These are phyloP conservation scores for Crithidia mellificae DNA, from an alignment of 208 protist species.

Conservation along the genomic window DNA sequence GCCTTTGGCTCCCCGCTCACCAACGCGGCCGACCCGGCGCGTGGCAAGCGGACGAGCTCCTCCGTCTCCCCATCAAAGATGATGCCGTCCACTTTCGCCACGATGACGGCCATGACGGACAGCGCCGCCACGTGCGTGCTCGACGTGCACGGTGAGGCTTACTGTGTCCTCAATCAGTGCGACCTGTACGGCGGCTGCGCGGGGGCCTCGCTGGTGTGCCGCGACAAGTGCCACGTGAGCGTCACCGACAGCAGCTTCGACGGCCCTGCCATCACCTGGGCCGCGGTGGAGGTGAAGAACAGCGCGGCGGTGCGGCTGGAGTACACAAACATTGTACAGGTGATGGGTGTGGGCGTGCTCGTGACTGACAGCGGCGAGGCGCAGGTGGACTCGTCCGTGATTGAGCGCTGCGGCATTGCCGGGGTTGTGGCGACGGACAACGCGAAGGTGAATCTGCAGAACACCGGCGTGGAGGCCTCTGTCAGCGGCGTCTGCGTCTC, in stretches of 20 bases:
- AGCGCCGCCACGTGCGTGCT: constrained; percentile 23
- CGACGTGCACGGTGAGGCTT: constrained; percentile 11
- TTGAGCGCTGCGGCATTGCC: constrained; percentile 40
- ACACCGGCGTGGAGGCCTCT: constrained; percentile 36
- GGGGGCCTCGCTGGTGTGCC: constrained; percentile 28
- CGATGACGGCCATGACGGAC: constrained; percentile 2
- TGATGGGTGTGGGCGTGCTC: constrained; percentile 42
- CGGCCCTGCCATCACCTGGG: constrained; percentile 36
- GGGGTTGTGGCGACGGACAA: constrained; percentile 31
- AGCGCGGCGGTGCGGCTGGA: neutral
- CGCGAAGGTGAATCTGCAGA: constrained; percentile 20
- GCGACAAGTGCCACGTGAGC: constrained; percentile 14
- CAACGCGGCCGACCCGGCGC: neutral
- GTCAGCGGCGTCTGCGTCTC: constrained; percentile 37
- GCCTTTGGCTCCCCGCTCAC: neutral
- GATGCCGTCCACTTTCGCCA: neutral
- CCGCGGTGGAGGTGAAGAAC: constrained; percentile 36
- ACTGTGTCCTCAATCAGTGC: constrained; percentile 36
- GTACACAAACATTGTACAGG: constrained; percentile 29
- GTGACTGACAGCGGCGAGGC: constrained; percentile 14
- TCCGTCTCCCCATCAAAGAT: neutral
- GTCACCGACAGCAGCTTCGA: constrained; percentile 38
- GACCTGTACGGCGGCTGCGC: constrained; percentile 37
- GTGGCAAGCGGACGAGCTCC: neutral
- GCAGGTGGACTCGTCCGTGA: constrained; percentile 19